Evolutionary conservation across 1,284 basidiomycete species (phyloP), one percentile per base, ranked within the genome.

Genomic region (Amylostereum areolatum): DNA sequence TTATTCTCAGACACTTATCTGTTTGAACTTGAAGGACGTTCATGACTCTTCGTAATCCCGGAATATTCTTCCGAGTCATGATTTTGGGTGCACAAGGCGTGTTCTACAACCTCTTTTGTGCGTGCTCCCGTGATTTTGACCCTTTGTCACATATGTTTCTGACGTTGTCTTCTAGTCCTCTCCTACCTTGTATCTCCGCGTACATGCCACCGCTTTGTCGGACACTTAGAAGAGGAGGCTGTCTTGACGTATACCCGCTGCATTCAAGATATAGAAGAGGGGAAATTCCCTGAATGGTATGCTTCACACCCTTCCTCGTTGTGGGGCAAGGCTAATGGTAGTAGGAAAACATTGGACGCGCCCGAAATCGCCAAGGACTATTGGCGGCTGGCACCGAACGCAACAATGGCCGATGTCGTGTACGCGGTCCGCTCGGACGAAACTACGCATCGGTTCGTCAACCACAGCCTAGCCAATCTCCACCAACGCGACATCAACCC

Each of bases 191-290:
- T 95, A 44, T 88, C 90, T 0, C 96, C 96, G 1, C 74, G 75
- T 49, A 78, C 82, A 1, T 92, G 90, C 55, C 96, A 98, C 68
- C 89, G 96, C 31, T 98, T 98, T 64, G 95, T 98, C 42, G 96
- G 80, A n/a, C 74, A 92, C 61, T 75, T 99, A 7, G 96, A 98
- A 62, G 95, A 98, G 70, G 94, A 98, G 67, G 95, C 95, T 3
- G 92, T 96, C 4, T 54, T 85, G 42, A 97, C 94, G 25, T 96
- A 69, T 40, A 92, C 92, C 5, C 78, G 81, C 56, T 85, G 87
- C 63, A 92, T 97, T 55, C 62, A 80, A 43, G 92, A 97, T 53
- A 74, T 97, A 25, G 86, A 94, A 62, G 75, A 75, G n/a, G 93
- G 93, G 11, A 80, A 79, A 41, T 73, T 98, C 47, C 93, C 95